A percentile compares a stretch with the other conserved stretches of the same genome.
These are phyloP conservation scores for Zymoseptoria passerinii DNA, from an alignment of 2,329 filamentous ascomycete species.

Conservation along the genomic window DNA sequence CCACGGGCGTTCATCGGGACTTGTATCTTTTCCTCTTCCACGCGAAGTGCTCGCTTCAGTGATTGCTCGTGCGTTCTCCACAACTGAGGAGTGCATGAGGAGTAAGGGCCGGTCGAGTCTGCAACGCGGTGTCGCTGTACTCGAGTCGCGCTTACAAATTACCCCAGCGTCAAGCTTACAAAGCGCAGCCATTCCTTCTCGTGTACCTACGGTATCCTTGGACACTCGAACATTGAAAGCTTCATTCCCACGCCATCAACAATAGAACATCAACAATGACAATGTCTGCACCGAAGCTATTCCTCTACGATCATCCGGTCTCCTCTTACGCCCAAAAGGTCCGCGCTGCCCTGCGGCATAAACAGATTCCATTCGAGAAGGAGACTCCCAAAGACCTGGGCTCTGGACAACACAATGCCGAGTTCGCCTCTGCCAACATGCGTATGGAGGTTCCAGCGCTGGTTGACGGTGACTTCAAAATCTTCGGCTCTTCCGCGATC, in stretches of 20 bases:
- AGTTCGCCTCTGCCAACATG: conserved; percentile 24
- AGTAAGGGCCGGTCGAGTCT: background rate
- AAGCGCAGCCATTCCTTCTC: no score
- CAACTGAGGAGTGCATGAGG: no score
- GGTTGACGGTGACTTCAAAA: conserved; percentile 21
- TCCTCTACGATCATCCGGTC: conserved; percentile 23
- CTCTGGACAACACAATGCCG: conserved; percentile 24
- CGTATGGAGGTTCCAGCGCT: conserved; percentile 31
- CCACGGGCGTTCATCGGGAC: no score
- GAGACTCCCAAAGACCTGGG: conserved; percentile 29
- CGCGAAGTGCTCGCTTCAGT: no score
- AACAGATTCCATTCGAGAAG: conserved; percentile 30
- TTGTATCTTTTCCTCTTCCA: no score
- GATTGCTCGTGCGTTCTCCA: no score
- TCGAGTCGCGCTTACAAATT: no score
- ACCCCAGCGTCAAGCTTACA: no score
- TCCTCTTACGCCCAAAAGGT: conserved; percentile 35
- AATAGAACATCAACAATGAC: background rate
- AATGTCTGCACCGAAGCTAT: conserved; percentile 13
- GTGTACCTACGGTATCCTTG: no score
- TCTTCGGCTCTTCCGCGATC: conserved; percentile 30
- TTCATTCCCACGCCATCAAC: no score
- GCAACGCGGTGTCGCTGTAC: background rate
- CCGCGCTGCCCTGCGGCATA: conserved; percentile 31
- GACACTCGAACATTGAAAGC: no score